Conservation (phyloP, 2,329 filamentous ascomycete genomes). For the Aspergillus fructus region DNA sequence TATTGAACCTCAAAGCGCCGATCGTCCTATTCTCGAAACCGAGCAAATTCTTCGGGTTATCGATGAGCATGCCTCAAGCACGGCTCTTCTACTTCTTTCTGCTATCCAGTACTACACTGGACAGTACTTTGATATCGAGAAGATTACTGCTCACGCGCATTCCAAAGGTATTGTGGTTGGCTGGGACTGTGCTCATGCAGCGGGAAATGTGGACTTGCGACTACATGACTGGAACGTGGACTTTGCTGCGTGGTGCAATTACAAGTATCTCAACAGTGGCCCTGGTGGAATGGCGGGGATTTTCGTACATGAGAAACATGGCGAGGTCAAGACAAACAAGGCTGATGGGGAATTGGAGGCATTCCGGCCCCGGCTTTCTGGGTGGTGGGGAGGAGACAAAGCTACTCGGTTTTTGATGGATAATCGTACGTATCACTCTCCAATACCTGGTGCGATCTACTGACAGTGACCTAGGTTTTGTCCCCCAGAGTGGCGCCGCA, state of each 20-base stretch:
- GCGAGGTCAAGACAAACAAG: conserved; percentile 42
- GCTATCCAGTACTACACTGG: conserved; percentile 92
- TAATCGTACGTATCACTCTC: conserved; percentile 49
- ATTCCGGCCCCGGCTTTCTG: conserved; percentile 68
- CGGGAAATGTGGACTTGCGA: conserved; percentile 74
- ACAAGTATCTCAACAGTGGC: conserved; percentile 89
- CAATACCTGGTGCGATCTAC: not conserved
- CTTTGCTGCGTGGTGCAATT: conserved; percentile 90
- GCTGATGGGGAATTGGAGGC: conserved; percentile 39
- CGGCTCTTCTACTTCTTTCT: conserved; percentile 76
- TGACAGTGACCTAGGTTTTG: conserved; percentile 53
- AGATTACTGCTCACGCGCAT: conserved; percentile 76
- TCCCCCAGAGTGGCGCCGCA: conserved; percentile 72
- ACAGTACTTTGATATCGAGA: conserved; percentile 78
- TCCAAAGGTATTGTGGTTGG: conserved; percentile 70
- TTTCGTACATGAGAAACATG: conserved; percentile 77
- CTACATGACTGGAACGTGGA: conserved; percentile 90
- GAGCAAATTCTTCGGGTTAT: conserved; percentile 71
- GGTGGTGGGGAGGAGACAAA: conserved; percentile 88
- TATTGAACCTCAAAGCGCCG: conserved; percentile 61
- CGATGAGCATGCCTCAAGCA: conserved; percentile 68
- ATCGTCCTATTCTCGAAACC: conserved; percentile 63
- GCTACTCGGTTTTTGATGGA: conserved; percentile 77
- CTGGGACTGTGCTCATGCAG: conserved; percentile 87
- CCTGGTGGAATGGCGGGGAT: conserved; percentile 77